phyloP scores from a whole-genome alignment of 2,329 filamentous ascomycete species.

The Fusarium succisae region DNA sequence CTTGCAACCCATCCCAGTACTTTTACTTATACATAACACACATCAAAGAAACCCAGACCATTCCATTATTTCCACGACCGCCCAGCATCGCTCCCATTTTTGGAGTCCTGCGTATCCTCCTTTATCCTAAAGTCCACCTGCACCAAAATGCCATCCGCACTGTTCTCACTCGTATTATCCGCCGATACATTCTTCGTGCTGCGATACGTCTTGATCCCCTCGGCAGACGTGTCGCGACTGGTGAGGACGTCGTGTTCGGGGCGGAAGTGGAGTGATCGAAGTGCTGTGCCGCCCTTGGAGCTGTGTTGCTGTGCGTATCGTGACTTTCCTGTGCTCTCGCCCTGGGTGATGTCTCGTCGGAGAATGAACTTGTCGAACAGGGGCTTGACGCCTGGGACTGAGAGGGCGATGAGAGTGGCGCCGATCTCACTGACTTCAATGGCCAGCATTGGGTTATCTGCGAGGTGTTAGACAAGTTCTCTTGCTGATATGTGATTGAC shows the following conservation, averaged over 20 bases:
- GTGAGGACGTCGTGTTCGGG: conserved; percentile 44
- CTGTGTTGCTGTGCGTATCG: conserved; percentile 36
- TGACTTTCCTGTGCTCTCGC: conserved; percentile 33
- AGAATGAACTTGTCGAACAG: conserved; percentile 51
- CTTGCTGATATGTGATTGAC: background rate
- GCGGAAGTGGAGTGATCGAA: conserved; percentile 44
- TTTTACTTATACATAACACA: background rate
- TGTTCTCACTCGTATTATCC: conserved; percentile 38
- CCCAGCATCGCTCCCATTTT: conserved; percentile 1
- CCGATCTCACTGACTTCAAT: conserved; percentile 62
- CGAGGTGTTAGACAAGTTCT: background rate
- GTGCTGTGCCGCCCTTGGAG: conserved; percentile 40
- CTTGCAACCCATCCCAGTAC: background rate
- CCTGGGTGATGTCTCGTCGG: conserved; percentile 34
- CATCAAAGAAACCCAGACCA: background rate
- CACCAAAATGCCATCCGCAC: conserved; percentile 48
- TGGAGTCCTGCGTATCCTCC: conserved; percentile 32
- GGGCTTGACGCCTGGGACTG: conserved; percentile 60
- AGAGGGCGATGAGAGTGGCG: conserved; percentile 60
- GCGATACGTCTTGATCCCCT: conserved; percentile 38
- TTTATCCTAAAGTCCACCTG: conserved; percentile 50
- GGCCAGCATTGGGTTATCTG: conserved; percentile 57
- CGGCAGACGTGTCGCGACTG: conserved; percentile 40
- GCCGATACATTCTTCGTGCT: conserved; percentile 28
- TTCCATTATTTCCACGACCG: background rate